Evolutionary conservation across 345 rosid genomes (phyloP).

Genomic region (Corymbia maculata): DNA sequence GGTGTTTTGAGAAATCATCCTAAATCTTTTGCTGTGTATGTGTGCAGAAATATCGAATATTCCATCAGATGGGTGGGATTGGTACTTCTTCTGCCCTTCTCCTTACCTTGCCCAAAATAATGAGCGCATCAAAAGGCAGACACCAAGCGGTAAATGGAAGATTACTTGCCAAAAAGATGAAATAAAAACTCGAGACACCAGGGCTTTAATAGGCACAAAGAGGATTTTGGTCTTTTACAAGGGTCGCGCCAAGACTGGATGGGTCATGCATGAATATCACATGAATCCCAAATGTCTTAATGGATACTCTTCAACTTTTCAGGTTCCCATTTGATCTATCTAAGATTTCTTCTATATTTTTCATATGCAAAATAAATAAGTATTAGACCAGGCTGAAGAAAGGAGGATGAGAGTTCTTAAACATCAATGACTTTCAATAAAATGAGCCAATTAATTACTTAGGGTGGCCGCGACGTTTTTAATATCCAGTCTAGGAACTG

Average conservation of each 20-base stretch:
- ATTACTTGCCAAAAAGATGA: background rate
- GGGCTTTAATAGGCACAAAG: background rate
- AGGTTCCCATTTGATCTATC: background rate
- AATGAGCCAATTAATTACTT: no score
- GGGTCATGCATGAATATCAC: conserved; percentile 2
- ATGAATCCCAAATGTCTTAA: background rate
- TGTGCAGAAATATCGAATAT: background rate
- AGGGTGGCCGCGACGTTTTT: background rate
- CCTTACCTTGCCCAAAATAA: background rate
- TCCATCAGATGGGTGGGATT: background rate
- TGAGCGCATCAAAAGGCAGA: background rate
- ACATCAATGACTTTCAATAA: no score
- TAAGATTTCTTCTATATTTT: background rate
- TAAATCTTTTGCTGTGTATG: background rate
- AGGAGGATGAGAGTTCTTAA: background rate
- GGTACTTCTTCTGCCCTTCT: background rate
- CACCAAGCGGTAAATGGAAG: background rate
- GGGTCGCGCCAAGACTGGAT: background rate
- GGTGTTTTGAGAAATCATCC: background rate
- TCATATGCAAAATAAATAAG: background rate
- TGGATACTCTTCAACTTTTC: background rate
- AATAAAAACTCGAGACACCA: background rate
- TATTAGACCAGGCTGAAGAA: background rate
- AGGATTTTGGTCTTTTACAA: background rate
- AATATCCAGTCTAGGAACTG: background rate